Conservation (phyloP, 2,329 filamentous ascomycete genomes). For the Calonectria leucothoes region DNA sequence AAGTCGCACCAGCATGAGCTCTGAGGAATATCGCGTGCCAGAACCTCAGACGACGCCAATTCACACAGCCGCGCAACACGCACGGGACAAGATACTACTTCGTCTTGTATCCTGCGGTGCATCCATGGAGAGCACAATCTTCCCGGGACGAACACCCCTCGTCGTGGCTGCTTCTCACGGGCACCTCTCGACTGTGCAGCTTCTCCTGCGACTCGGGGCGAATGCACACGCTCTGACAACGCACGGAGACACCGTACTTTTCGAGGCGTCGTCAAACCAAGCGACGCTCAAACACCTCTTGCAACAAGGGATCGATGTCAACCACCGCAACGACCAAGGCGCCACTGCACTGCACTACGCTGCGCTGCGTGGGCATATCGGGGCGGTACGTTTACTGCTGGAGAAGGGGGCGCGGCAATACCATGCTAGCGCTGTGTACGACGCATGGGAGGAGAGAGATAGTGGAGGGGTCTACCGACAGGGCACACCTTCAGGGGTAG, state of each 20-base stretch:
- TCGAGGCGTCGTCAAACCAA: conserved; percentile 40
- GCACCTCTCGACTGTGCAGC: conserved; percentile 40
- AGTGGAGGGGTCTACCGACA: conserved; percentile 38
- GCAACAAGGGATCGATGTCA: conserved; percentile 41
- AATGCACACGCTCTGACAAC: conserved; percentile 39
- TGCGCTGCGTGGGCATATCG: conserved; percentile 40
- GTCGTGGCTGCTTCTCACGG: conserved; percentile 41
- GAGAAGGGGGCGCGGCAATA: conserved; percentile 41
- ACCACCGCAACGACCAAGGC: conserved; percentile 41
- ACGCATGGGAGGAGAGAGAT: conserved; percentile 43
- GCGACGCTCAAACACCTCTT: conserved; percentile 40
- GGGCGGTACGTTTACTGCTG: conserved; percentile 35
- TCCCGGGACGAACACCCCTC: conserved; percentile 41
- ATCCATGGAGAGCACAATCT: conserved; percentile 41
- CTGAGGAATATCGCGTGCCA: conserved; percentile 37
- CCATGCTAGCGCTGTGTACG: conserved; percentile 43
- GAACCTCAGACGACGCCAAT: conserved; percentile 42
- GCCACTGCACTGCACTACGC: conserved; percentile 44
- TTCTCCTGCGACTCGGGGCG: conserved; percentile 40
- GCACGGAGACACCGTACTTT: conserved; percentile 41
- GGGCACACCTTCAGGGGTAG: conserved; percentile 43
- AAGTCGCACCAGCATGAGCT: conserved; percentile 19
- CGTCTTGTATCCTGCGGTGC: conserved; percentile 40
- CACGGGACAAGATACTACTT: conserved; percentile 40
- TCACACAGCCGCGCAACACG: conserved; percentile 42